A percentile compares a stretch with the other conserved stretches of the same genome.
These are phyloP conservation scores for Phylloporus rhodoxanthus DNA, from an alignment of 768 basidiomycete genomes.

Conservation along the genomic window DNA sequence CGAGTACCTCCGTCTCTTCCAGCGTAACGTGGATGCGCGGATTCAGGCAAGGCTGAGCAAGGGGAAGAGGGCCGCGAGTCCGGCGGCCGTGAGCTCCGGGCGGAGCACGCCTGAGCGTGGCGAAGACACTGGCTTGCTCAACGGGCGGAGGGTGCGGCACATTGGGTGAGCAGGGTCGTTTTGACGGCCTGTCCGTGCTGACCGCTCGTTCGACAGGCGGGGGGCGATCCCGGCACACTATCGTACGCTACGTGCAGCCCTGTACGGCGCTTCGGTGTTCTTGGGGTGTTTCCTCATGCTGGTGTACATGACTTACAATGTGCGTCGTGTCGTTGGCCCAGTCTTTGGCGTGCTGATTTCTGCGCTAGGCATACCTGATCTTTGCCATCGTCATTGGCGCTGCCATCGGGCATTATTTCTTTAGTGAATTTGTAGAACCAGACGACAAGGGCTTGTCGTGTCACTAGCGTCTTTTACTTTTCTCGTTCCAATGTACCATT, in stretches of 20 bases:
- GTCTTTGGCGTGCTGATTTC: neutral
- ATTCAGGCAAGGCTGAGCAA: conserved; percentile 47
- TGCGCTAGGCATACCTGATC: conserved; percentile 74
- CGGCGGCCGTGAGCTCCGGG: conserved; percentile 30
- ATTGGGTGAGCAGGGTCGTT: conserved; percentile 38
- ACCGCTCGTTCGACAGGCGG: conserved; percentile 33
- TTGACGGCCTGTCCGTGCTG: conserved; percentile 18
- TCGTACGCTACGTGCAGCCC: conserved; percentile 52
- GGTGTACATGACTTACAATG: conserved; percentile 96
- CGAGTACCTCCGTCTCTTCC: conserved; percentile 70
- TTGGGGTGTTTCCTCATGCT: conserved; percentile 91
- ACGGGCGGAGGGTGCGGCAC: conserved; percentile 37
- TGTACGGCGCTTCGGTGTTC: conserved; percentile 75
- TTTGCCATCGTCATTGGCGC: conserved; percentile 76
- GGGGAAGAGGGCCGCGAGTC: conserved; percentile 43
- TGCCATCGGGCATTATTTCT: conserved; percentile 76
- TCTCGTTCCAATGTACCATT: neutral
- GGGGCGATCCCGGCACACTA: conserved; percentile 19
- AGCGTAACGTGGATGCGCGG: conserved; percentile 50
- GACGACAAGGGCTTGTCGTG: conserved; percentile 74
- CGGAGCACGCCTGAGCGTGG: conserved; percentile 36
- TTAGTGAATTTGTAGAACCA: conserved; percentile 58
- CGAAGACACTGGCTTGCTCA: conserved; percentile 54
- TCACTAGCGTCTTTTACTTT: conserved; percentile 42
- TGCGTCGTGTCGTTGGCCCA: conserved; percentile 33